Percentiles rank a stretch among this genome's conserved stretches.
phyloP scores from a whole-genome alignment of 768 basidiomycete genomes.

The Pisolithus tinctorius region DNA sequence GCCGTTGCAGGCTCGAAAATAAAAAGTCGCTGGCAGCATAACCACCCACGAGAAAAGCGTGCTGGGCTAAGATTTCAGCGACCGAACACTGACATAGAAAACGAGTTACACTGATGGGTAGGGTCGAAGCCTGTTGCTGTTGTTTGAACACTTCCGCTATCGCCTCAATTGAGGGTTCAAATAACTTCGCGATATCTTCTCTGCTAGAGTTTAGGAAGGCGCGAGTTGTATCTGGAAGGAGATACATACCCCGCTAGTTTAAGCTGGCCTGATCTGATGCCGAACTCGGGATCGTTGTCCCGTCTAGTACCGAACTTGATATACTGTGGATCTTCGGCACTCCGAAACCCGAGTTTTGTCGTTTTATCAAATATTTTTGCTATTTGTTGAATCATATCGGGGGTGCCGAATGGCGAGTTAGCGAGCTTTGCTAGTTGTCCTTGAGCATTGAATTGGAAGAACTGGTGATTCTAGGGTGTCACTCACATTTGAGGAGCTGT shows the following conservation, averaged over 20 bases:
- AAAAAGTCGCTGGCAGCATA: conserved; percentile 45
- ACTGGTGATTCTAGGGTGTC: not conserved
- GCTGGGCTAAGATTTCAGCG: conserved; percentile 6
- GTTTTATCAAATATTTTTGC: conserved; percentile 28
- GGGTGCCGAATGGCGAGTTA: conserved; percentile 21
- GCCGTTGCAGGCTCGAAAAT: conserved; percentile 33
- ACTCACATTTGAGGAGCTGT: conserved; percentile 22
- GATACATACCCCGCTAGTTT: conserved; percentile 30
- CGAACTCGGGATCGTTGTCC: conserved; percentile 26
- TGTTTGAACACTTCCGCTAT: conserved; percentile 29
- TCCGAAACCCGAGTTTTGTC: conserved; percentile 35
- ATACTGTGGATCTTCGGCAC: conserved; percentile 26
- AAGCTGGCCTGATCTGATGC: conserved; percentile 33
- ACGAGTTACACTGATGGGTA: conserved; percentile 21
- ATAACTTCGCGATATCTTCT: conserved; percentile 31
- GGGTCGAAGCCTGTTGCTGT: conserved; percentile 15
- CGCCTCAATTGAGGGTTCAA: conserved; percentile 35
- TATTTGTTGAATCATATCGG: conserved; percentile 28
- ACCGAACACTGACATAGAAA: no score
- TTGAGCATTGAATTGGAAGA: not conserved
- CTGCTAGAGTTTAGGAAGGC: conserved; percentile 11
- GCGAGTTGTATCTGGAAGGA: not conserved
- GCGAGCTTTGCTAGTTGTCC: conserved; percentile 19
- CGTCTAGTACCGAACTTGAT: conserved; percentile 33
- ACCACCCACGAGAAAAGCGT: conserved; percentile 46